Evolutionary conservation across 2,329 filamentous ascomycete species (phyloP), one percentile per base, ranked within the genome.

Genomic region (Onygena corvina): DNA sequence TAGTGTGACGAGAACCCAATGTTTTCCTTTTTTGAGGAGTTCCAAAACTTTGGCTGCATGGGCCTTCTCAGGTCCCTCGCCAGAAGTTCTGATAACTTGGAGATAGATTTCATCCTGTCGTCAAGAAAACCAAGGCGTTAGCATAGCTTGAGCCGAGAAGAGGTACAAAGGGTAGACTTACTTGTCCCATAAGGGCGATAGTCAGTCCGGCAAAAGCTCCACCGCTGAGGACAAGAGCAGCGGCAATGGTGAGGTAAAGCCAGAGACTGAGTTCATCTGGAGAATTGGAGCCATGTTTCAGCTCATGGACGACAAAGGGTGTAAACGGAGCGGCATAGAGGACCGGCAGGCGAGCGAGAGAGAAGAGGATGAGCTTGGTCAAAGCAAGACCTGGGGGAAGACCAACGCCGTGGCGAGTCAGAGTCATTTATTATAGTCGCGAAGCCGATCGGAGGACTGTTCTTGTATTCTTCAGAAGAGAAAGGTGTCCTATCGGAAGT

Each of bases 81-180:
- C 81, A 48, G 92, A 93, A 34, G 83, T 82, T 47, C 88, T 81
- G 55, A 98, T 84, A 56, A 98, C 92, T 68, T 95, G 92, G 12
- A 98, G 77, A 66, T 98, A 95, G 60, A 96, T 93, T 66, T 93
- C 89, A 71, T 98, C 92, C 71, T 88, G n/a, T n/a, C n/a, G n/a
- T n/a, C n/a, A n/a, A n/a, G n/a, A n/a, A n/a, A n/a, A n/a, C n/a
- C n/a, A n/a, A n/a, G n/a, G n/a, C n/a, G n/a, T n/a, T n/a, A n/a
- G n/a, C n/a, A n/a, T n/a, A n/a, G n/a, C n/a, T n/a, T n/a, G n/a
- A n/a, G n/a, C n/a, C n/a, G n/a, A n/a, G 18, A 2, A 16, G 21
- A 34, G 23, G 33, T 23, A 50, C 16, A 4, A 35, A 14, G 44
- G 7, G 27, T 35, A 16, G 33, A 33, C 58, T 50, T 58, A 70